Evolutionary conservation across 768 basidiomycete genomes (phyloP).

Genomic region (Panaeolus papilionaceus): DNA sequence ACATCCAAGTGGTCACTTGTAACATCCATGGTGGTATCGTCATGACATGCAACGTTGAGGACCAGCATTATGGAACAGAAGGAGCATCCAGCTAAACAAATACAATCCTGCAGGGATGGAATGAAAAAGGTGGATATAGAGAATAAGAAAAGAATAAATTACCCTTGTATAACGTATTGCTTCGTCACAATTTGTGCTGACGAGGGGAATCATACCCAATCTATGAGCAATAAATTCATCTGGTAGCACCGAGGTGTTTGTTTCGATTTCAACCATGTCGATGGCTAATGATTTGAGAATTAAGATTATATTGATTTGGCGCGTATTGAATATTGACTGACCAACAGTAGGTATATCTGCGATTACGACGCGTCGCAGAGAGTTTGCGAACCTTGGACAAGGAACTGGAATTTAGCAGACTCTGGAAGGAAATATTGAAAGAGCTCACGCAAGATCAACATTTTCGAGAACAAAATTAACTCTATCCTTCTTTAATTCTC

Average conservation of each 20-base stretch:
- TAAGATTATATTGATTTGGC: background rate
- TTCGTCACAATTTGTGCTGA: conserved; percentile 88
- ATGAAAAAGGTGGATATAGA: conserved; percentile 15
- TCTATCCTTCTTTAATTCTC: conserved; percentile 82
- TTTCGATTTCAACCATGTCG: conserved; percentile 92
- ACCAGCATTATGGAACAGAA: conserved; percentile 86
- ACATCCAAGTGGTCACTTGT: conserved; percentile 87
- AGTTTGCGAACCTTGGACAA: conserved; percentile 84
- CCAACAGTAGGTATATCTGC: conserved; percentile 97
- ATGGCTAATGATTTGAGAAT: conserved; percentile 65
- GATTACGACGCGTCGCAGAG: conserved; percentile 91
- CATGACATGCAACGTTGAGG: conserved; percentile 79
- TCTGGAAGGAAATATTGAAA: conserved; percentile 13
- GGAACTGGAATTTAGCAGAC: background rate
- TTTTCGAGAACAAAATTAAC: conserved; percentile 95
- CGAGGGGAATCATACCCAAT: conserved; percentile 91
- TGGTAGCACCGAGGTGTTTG: conserved; percentile 91
- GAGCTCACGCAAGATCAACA: conserved; percentile 90
- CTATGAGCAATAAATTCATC: conserved; percentile 99
- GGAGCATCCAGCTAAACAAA: conserved; percentile 82
- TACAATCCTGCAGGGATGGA: conserved; percentile 77
- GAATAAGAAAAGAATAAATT: conserved; percentile 15
- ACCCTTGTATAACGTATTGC: conserved; percentile 83
- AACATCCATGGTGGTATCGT: conserved; percentile 79
- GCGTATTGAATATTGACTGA: conserved; percentile 43